Evolutionary conservation across 192 early-diverging fungal species (phyloP).

Genomic region (Thamnidium elegans): DNA sequence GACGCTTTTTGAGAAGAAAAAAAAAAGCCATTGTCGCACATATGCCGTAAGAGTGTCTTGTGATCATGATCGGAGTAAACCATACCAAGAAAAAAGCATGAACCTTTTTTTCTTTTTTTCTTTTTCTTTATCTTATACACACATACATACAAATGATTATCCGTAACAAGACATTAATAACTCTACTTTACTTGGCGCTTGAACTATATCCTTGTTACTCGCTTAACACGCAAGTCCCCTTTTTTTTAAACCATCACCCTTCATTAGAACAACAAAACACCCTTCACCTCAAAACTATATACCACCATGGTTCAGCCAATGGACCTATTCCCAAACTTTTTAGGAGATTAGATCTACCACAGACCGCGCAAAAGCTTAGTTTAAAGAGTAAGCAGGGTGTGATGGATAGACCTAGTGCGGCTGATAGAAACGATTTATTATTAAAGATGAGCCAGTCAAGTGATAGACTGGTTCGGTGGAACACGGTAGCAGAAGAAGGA

Average conservation of each 20-base stretch:
- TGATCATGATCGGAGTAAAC: neutral
- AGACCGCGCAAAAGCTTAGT: neutral
- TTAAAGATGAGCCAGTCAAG: neutral
- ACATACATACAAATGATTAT: neutral
- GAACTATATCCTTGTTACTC: neutral
- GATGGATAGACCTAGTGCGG: neutral
- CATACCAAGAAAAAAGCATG: neutral
- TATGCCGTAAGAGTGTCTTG: too few species aligned
- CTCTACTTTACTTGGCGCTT: neutral
- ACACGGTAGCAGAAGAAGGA: conserved; percentile 13
- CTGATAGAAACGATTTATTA: conserved; percentile 7
- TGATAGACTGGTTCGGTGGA: neutral
- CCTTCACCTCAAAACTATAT: conserved; percentile 26
- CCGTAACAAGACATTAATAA: neutral
- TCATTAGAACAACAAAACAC: too few species aligned
- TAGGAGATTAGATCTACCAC: conserved; percentile 12
- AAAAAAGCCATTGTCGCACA: too few species aligned
- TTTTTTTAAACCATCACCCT: neutral
- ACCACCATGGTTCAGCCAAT: conserved; percentile 29
- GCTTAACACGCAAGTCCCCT: neutral
- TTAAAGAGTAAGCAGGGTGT: too few species aligned
- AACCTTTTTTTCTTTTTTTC: neutral
- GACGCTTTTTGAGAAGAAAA: too few species aligned
- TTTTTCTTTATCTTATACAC: conserved; percentile 2
- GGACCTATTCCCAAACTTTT: conserved; percentile 33